Conservation (phyloP, 2,329 filamentous ascomycete genomes). For the Mariannaea elegans region DNA sequence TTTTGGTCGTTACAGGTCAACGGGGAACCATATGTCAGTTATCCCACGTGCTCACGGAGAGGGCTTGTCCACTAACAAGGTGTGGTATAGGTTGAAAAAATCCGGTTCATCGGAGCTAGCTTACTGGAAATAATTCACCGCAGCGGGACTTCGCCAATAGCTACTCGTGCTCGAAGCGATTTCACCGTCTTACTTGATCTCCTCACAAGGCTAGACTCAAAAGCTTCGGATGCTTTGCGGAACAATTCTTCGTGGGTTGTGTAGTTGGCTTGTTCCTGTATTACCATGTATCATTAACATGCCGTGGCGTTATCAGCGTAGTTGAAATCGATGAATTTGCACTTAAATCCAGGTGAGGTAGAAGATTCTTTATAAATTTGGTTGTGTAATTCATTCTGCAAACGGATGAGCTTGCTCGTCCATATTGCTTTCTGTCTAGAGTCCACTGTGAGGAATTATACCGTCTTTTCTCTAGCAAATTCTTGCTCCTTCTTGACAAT, state of each 20-base stretch:
- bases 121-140: slow-evolving; percentile 51
- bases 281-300: too few relatives aligned
- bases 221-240: slow-evolving; percentile 52
- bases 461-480: slow-evolving; percentile 25
- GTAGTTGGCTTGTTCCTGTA: too few relatives aligned
- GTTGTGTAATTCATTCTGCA: not conserved
- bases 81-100: slow-evolving; percentile 49
- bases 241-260: slow-evolving; percentile 37
- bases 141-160: slow-evolving; percentile 48
- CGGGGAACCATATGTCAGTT: slow-evolving; percentile 50
- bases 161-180: slow-evolving; percentile 48
- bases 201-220: slow-evolving; percentile 52
- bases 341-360: too few relatives aligned
- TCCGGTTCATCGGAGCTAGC: slow-evolving; percentile 50
- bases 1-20: slow-evolving; percentile 54
- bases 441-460: too few relatives aligned
- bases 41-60: not conserved
- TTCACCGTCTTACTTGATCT: slow-evolving; percentile 52
- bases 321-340: too few relatives aligned
- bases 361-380: too few relatives aligned
- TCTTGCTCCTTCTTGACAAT: slow-evolving; percentile 31
- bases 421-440: too few relatives aligned
- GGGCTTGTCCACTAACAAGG: not conserved
- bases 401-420: not conserved
- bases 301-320: too few relatives aligned